Evolutionary conservation across 2,329 filamentous ascomycete species (phyloP).

Genomic region (Lasiodiplodia citricola): DNA sequence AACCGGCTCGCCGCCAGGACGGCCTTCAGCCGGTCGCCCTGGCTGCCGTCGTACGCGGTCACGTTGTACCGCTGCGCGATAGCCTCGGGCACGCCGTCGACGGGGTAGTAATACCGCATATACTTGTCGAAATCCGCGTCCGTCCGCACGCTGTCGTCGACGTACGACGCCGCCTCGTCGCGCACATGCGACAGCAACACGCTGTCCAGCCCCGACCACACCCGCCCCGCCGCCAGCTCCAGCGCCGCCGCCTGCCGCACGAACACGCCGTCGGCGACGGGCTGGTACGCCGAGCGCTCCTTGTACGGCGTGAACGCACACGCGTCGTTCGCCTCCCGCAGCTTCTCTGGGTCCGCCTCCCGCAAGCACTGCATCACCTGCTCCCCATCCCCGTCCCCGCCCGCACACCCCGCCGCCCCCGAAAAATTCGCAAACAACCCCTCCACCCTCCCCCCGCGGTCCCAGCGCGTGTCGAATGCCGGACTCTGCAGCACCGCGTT

Average conservation of each 20-base stretch:
- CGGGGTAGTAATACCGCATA: slow-evolving; percentile 30
- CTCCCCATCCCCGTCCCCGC: slow-evolving; percentile 35
- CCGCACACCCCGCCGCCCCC: slow-evolving; percentile 27
- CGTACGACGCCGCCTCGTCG: slow-evolving; percentile 41
- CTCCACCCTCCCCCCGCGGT: slow-evolving; percentile 35
- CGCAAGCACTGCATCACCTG: slow-evolving; percentile 42
- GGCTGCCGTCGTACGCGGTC: too few relatives aligned
- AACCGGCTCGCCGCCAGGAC: slow-evolving; percentile 42
- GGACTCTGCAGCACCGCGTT: slow-evolving; percentile 42
- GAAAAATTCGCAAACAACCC: slow-evolving; percentile 35
- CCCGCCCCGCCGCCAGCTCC: slow-evolving; percentile 41
- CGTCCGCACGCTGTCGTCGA: slow-evolving; percentile 31
- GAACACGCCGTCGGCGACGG: slow-evolving; percentile 41
- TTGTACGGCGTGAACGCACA: slow-evolving; percentile 31
- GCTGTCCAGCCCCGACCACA: slow-evolving; percentile 38
- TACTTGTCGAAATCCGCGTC: slow-evolving; percentile 43
- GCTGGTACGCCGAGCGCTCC: slow-evolving; percentile 38
- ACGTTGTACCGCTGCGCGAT: slow-evolving; percentile 40
- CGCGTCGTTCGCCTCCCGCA: slow-evolving; percentile 37
- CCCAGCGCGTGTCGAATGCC: slow-evolving; percentile 34
- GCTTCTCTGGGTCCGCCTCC: slow-evolving; percentile 29
- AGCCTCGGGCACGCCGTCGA: slow-evolving; percentile 30
- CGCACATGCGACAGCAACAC: slow-evolving; percentile 43
- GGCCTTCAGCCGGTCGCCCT: slow-evolving; percentile 39
- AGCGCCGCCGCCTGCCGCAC: slow-evolving; percentile 41